Conservation (phyloP, 169 alveolate species). For the Cryptosporidium tyzzeri region DNA sequence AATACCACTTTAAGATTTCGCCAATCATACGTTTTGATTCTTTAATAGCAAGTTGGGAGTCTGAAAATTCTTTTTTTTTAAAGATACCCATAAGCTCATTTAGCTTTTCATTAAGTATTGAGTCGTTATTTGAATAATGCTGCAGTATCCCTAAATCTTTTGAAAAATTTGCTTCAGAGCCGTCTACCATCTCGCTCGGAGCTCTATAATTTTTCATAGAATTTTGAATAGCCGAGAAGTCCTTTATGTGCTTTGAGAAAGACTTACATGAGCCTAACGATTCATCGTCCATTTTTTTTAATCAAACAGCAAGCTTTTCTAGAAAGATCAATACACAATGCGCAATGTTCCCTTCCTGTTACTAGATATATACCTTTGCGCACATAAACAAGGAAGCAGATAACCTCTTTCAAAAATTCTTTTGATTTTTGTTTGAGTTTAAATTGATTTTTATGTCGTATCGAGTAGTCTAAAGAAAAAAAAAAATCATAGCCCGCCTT, state of each 20-base stretch:
- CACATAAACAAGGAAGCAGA: not conserved
- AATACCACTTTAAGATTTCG: constrained; percentile 66
- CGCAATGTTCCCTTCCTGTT: not conserved
- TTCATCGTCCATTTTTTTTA: constrained; percentile 48
- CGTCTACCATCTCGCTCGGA: constrained; percentile 18
- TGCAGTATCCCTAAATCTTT: not conserved
- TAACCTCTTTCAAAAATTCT: constrained; percentile 2
- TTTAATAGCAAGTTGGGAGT: constrained; percentile 31
- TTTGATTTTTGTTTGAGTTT: not conserved
- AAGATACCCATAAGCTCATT: constrained; percentile 37
- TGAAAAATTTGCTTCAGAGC: constrained; percentile 8
- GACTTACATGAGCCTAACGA: constrained; percentile 50
- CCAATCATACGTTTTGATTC: constrained; percentile 36
- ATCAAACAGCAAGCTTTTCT: not conserved
- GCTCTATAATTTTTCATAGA: constrained; percentile 20
- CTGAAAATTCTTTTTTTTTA: not conserved
- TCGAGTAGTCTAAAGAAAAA: constrained; percentile 26
- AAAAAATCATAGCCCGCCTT: constrained; percentile 40
- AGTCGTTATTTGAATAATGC: constrained; percentile 12
- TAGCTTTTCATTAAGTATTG: constrained; percentile 24
- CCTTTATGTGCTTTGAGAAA: constrained; percentile 27
- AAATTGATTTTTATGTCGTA: constrained; percentile 17
- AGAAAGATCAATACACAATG: constrained; percentile 8
- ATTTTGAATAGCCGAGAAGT: constrained; percentile 10
- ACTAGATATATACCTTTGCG: not conserved